These are phyloP conservation scores for Erigeron philadelphicus DNA, from an alignment of 140 eudicot genomes.

Conservation along the genomic window DNA sequence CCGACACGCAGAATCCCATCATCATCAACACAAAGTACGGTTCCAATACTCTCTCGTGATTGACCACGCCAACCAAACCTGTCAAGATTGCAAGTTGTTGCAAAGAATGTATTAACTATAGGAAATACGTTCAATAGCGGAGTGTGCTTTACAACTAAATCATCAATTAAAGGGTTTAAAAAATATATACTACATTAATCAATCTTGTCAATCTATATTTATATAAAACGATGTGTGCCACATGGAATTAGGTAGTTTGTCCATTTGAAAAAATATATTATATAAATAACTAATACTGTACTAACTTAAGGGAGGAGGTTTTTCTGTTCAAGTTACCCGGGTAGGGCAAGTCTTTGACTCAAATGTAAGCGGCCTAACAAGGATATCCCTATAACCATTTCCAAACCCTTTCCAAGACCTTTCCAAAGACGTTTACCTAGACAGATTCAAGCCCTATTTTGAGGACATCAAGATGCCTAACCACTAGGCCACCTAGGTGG, in stretches of 20 bases:
- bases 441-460: too few relatives aligned
- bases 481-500: too few relatives aligned
- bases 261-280: too few relatives aligned
- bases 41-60: conserved; percentile 85
- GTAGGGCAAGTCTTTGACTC: too few relatives aligned
- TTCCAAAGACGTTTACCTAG: too few relatives aligned
- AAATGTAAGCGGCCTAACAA: too few relatives aligned
- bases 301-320: too few relatives aligned
- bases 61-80: conserved; percentile 93
- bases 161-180: neutral
- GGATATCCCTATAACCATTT: too few relatives aligned
- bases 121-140: neutral
- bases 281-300: too few relatives aligned
- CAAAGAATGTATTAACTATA: conserved; percentile 12
- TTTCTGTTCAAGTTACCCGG: too few relatives aligned
- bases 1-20: conserved; percentile 97
- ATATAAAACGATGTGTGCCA: neutral
- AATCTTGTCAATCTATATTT: conserved; percentile 7
- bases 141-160: conserved; percentile 11
- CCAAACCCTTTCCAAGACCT: too few relatives aligned
- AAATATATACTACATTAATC: neutral
- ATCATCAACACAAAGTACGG: conserved; percentile 96
- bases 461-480: too few relatives aligned
- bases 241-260: neutral
- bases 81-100: conserved; percentile 18